phyloP scores from a whole-genome alignment of 768 basidiomycete genomes.

The Suillus placidus region DNA sequence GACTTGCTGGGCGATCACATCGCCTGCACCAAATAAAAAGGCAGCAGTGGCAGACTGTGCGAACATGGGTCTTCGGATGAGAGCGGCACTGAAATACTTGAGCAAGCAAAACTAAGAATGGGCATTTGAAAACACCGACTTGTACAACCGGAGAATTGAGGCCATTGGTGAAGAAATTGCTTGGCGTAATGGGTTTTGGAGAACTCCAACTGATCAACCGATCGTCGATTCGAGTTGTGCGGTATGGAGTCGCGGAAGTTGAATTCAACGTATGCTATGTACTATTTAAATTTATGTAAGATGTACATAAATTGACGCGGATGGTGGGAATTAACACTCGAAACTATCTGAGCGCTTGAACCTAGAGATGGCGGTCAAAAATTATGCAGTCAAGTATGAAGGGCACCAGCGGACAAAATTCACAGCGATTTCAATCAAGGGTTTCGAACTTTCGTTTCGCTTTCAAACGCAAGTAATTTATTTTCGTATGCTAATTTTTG shows the following conservation, averaged over 20 bases:
- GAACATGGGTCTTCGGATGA: slow-evolving; percentile 63
- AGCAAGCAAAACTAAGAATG: slow-evolving; percentile 12
- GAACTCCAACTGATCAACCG: background rate
- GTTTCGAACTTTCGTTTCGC: too few relatives aligned
- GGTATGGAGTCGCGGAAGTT: slow-evolving; percentile 2
- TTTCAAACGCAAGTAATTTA: too few relatives aligned
- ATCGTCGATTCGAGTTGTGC: background rate
- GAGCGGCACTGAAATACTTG: slow-evolving; percentile 46
- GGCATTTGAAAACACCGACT: slow-evolving; percentile 26
- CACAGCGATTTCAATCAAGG: too few relatives aligned
- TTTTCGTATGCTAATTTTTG: too few relatives aligned
- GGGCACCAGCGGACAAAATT: too few relatives aligned
- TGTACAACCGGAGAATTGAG: slow-evolving; percentile 46
- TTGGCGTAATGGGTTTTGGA: too few relatives aligned
- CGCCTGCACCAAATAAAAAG: slow-evolving; percentile 72
- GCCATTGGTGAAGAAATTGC: slow-evolving; percentile 38
- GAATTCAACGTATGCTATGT: background rate
- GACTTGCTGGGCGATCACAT: slow-evolving; percentile 84
- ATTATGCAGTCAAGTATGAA: background rate
- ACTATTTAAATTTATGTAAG: background rate
- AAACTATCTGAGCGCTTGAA: background rate
- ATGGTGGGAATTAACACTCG: too few relatives aligned
- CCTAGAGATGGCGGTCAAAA: background rate
- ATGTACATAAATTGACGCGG: background rate
- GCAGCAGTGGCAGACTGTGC: slow-evolving; percentile 67